These are phyloP conservation scores for Aspergillus hancockii DNA, from an alignment of 495 filamentous ascomycete species.

Conservation along the genomic window DNA sequence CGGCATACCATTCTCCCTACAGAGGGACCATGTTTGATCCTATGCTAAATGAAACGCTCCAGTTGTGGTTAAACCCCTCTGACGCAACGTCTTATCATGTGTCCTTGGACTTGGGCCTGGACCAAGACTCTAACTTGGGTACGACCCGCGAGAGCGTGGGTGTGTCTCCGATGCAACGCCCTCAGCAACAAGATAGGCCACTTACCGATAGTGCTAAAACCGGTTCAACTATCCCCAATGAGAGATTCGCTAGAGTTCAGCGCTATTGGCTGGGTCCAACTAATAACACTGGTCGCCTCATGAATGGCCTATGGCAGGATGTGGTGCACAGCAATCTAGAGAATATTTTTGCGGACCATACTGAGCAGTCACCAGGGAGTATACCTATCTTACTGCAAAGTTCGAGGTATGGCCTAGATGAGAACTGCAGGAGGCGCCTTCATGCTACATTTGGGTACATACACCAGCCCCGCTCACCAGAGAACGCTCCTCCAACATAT, in stretches of 20 bases:
- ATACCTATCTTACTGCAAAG: conserved; percentile 32
- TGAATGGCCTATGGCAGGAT: conserved; percentile 51
- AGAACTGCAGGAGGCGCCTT: conserved; percentile 48
- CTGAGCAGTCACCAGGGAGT: conserved; percentile 21
- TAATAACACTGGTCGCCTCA: conserved; percentile 45
- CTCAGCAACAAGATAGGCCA: conserved; percentile 26
- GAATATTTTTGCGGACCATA: conserved; percentile 45
- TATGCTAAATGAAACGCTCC: conserved; percentile 39
- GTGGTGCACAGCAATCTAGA: conserved; percentile 42
- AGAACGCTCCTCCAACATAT: conserved; percentile 30
- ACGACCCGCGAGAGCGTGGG: conserved; percentile 30
- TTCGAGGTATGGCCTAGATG: conserved; percentile 49
- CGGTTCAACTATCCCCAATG: conserved; percentile 43
- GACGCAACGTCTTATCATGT: conserved; percentile 38
- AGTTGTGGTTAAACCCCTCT: conserved; percentile 42
- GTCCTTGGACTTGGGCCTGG: conserved; percentile 37
- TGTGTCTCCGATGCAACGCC: conserved; percentile 14
- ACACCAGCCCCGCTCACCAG: conserved; percentile 27
- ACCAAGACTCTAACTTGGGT: conserved; percentile 33
- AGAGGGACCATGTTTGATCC: conserved; percentile 29
- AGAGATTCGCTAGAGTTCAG: conserved; percentile 52
- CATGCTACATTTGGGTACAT: conserved; percentile 39
- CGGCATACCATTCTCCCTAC: conserved; percentile 27
- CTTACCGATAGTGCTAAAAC: conserved; percentile 31
- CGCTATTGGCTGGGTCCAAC: conserved; percentile 49